Base-by-base conservation (phyloP, 805 yeast genomes). In the Zygoascus flipseniorum region DNA sequence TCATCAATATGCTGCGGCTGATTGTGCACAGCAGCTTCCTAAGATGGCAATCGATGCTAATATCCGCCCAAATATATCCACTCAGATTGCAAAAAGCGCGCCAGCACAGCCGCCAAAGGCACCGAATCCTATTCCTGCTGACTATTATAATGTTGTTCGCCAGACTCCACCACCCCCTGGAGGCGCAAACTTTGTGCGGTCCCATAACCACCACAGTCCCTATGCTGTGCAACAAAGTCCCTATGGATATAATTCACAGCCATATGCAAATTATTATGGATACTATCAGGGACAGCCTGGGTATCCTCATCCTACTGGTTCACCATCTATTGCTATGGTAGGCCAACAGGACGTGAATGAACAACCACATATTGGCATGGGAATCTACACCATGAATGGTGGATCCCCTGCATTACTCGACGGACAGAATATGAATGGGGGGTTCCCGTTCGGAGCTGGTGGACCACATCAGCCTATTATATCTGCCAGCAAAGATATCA, bases 401-500 rank as follows among this genome's bases (percentile, higher is more conserved):
- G 39, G 39, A 35, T 35, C 39, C 39, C 39, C 39, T n/a, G 39
- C 39, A n/a, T 11, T 42, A 42, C 44, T 19, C 16, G 44, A 42
- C 13, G 44, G 44, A 3, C 44, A 42, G 13, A 18, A 10, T 10
- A 42, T 42, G 44, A 42, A 16, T 16, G 39, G 39, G 4, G 44
- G 26, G 13, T 42, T 42, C 16, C 44, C 44, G 3, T 19, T 42
- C 13, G 19, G 44, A 13, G 39, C 39, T 13, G 39, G 42, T 16
- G 42, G 47, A 6, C 31, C 18, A 2, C 48, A 47, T n/a, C 57
- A 53, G 41, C 56, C 59, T 5, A 14, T 51, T 18, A 42, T 56
- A 8, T 48, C 61, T 10, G 54, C 47, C 4, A 46, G 48, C 32
- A 60, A 58, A 48, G 61, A 60, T 37, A 56, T 60, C 41, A 60